These are phyloP conservation scores for Saccharomyces hybrid DNA, from an alignment of 1,139 yeast species.

Conservation along the genomic window DNA sequence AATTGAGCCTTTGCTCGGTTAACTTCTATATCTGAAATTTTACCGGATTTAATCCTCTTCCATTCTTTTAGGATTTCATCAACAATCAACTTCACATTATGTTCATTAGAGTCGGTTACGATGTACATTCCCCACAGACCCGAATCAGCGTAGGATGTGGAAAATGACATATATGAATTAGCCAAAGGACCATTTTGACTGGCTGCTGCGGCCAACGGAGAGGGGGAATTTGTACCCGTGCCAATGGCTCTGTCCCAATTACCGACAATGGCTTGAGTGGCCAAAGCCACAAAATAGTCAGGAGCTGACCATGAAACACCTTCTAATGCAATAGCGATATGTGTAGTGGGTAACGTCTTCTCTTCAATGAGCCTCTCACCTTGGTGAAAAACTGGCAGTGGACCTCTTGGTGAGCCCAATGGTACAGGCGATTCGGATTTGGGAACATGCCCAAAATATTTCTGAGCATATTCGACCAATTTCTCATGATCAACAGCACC, in stretches of 20 bases:
- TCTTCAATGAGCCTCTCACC: slow-evolving; percentile 84
- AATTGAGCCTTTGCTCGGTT: slow-evolving; percentile 91
- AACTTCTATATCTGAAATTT: slow-evolving; percentile 76
- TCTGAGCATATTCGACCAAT: slow-evolving; percentile 67
- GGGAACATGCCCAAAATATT: slow-evolving; percentile 69
- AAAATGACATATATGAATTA: slow-evolving; percentile 91
- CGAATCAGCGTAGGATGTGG: slow-evolving; percentile 94
- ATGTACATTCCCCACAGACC: slow-evolving; percentile 97
- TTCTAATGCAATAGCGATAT: slow-evolving; percentile 91
- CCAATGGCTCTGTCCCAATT: slow-evolving; percentile 96
- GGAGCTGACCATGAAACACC: slow-evolving; percentile 98
- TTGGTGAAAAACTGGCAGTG: slow-evolving; percentile 73
- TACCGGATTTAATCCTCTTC: slow-evolving; percentile 76
- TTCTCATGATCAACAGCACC: slow-evolving; percentile 89
- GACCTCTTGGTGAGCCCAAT: slow-evolving; percentile 69
- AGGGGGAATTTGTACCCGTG: slow-evolving; percentile 60
- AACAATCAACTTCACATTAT: slow-evolving; percentile 57
- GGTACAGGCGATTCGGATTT: slow-evolving; percentile 49
- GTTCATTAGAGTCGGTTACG: slow-evolving; percentile 69
- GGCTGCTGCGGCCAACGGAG: slow-evolving; percentile 71
- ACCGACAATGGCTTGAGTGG: slow-evolving; percentile 94
- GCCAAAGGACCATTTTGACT: slow-evolving; percentile 50
- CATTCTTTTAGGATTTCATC: slow-evolving; percentile 80
- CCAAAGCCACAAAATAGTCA: slow-evolving; percentile 90
- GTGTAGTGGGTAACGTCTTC: slow-evolving; percentile 77